Evolutionary conservation across 495 filamentous ascomycete genomes (phyloP).

Genomic region (Bathelium albidoporum): DNA sequence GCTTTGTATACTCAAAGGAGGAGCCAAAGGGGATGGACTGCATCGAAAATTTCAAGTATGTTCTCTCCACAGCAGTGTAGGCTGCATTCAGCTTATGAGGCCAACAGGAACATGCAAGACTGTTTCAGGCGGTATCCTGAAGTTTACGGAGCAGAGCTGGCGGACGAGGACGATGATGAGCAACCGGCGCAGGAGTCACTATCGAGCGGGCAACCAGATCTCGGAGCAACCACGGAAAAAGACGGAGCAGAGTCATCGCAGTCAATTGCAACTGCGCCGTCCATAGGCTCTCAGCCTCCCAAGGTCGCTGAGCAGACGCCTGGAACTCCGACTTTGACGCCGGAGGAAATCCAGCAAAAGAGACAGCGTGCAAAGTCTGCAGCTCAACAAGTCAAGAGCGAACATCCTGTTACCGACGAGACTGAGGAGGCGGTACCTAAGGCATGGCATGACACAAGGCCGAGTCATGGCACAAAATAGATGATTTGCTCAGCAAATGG

Average conservation of each 20-base stretch:
- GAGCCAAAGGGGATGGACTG: constrained; percentile 99
- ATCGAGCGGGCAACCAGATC: background rate
- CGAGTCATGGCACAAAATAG: constrained; percentile 3
- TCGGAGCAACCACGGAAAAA: background rate
- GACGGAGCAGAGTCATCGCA: constrained; percentile 1
- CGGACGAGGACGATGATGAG: constrained; percentile 63
- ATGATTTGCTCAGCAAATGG: background rate
- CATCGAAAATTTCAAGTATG: constrained; percentile 94
- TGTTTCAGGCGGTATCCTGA: constrained; percentile 91
- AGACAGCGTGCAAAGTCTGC: constrained; percentile 20
- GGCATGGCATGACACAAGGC: constrained; percentile 13
- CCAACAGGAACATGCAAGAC: constrained; percentile 76
- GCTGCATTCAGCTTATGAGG: background rate
- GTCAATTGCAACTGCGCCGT: background rate
- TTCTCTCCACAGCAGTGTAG: constrained; percentile 7
- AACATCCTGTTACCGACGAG: constrained; percentile 10
- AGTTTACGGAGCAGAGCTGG: constrained; percentile 80
- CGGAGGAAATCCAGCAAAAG: constrained; percentile 17
- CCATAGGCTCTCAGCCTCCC: background rate
- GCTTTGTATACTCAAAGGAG: constrained; percentile 87
- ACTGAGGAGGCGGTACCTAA: constrained; percentile 14
- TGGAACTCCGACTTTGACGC: constrained; percentile 11
- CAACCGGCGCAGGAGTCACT: background rate
- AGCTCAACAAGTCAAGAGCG: constrained; percentile 12
- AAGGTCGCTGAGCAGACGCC: background rate